These are phyloP conservation scores for Camelina neglecta DNA, from an alignment of 345 rosid genomes.

Conservation along the genomic window DNA sequence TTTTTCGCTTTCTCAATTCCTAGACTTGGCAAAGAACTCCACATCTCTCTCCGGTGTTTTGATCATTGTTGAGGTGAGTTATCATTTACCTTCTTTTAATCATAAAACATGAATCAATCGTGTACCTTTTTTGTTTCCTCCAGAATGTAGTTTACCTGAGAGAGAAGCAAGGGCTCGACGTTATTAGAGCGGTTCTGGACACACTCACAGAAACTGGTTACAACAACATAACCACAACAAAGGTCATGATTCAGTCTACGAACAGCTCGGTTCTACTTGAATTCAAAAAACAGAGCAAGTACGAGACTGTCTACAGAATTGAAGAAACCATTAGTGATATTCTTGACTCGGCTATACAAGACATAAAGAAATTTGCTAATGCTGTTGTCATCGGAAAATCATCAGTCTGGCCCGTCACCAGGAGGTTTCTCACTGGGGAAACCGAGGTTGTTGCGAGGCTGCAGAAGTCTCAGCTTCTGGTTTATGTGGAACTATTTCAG, in stretches of 20 bases:
- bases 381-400: slow-evolving; percentile 61
- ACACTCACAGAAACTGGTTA: no score
- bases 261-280: no score
- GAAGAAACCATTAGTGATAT: no score
- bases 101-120: not conserved
- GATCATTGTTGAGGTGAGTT: slow-evolving; percentile 80
- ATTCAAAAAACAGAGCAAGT: no score
- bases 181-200: no score
- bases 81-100: not conserved
- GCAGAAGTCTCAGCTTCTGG: slow-evolving; percentile 54
- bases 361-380: slow-evolving; percentile 64
- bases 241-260: no score
- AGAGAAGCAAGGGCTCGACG: no score
- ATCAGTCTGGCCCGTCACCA: slow-evolving; percentile 56
- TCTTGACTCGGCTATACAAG: no score
- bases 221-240: no score
- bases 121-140: not conserved
- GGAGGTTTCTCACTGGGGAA: not conserved
- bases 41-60: slow-evolving; percentile 67
- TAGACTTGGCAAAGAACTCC: slow-evolving; percentile 61
- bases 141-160: slow-evolving; percentile 76
- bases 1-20: slow-evolving; percentile 58
- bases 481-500: slow-evolving; percentile 66
- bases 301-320: no score
- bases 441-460: slow-evolving; percentile 60